These are phyloP conservation scores for Flaveria floridana DNA, from an alignment of 140 eudicot species.

Conservation along the genomic window DNA sequence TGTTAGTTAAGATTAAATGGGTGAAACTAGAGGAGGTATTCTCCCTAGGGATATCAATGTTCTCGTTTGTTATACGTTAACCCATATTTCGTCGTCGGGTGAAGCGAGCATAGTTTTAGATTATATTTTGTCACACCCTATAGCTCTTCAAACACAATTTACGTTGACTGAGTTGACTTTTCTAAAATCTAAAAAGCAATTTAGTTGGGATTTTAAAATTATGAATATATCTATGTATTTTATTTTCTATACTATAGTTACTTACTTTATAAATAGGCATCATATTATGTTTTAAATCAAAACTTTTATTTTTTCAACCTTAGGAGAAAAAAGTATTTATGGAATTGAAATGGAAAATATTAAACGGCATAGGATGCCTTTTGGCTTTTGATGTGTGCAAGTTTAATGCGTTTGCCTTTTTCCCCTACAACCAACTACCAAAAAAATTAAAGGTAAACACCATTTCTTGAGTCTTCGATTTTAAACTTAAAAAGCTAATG, in stretches of 20 bases:
- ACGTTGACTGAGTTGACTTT: not conserved
- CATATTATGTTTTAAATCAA: constrained; percentile 8
- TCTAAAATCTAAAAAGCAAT: not conserved
- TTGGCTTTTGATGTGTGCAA: constrained; percentile 34
- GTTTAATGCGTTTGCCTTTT: constrained; percentile 37
- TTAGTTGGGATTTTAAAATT: not conserved
- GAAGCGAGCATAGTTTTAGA: too few relatives aligned
- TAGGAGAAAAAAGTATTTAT: constrained; percentile 21
- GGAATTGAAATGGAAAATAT: constrained; percentile 24
- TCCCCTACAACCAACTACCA: constrained; percentile 30
- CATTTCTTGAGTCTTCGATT: constrained; percentile 12
- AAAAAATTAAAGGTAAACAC: constrained; percentile 1
- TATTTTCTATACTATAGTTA: not conserved
- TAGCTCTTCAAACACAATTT: not conserved
- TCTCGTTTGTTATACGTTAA: too few relatives aligned
- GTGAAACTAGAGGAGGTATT: too few relatives aligned
- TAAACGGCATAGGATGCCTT: constrained; percentile 42
- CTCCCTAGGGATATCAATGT: too few relatives aligned
- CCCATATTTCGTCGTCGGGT: too few relatives aligned
- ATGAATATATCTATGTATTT: not conserved
- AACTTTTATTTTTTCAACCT: constrained; percentile 17
- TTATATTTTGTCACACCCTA: not conserved
- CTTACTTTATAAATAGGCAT: not conserved
- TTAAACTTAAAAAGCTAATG: constrained; percentile 12
- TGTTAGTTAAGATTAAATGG: not conserved